Evolutionary conservation across 805 yeast genomes (phyloP), one percentile per base, ranked within the genome.

Genomic region (Zygosaccharomyces siamensis): DNA sequence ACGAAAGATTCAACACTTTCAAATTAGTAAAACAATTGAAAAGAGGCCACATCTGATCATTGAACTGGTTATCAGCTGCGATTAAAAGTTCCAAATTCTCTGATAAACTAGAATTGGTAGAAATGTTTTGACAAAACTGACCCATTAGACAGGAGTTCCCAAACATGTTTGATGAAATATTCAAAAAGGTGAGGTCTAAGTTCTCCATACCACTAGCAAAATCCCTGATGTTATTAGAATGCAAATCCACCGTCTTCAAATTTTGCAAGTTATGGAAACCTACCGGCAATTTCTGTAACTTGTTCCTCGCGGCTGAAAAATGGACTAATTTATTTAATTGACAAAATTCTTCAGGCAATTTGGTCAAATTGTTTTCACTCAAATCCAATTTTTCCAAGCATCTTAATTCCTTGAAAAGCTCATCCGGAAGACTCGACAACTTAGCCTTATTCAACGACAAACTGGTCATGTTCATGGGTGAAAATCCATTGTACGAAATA

Each of bases 381-480:
- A 93, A 68, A 26, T 80, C 81, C 54, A 93, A 68, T 50, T 80
- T 84, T 56, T 86, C 95, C 45, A 89, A 70, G 50, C 79, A 77
- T 0, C 86, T 79, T 37, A 89, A 72, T 54, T 74, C 76, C 6
- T 74, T 65, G 39, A 89, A 73, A 49, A 89, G 79, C 14, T 77
- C 78, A 6, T 78, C 73, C 0, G 90, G 84, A 26, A 93, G 71
- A 5, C 86, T 74, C 0, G 96, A 80, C 43, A 93, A 70, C 58
- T 87, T 89, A 1, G 96, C 97, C 60, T 85, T 86, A 7, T 86
- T 80, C 46, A 93, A 70, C 52, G 89, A 89, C 43, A 93, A 72
- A 14, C 81, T 79, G 1, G 89, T 83, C 63, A 89, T 72, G 52
- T 79, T 75, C 8, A 74, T 72, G 64, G 87, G 78, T 14, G 70